These are phyloP conservation scores for Hydnomerulius pinastri DNA, from an alignment of 768 basidiomycete genomes.

Conservation along the genomic window DNA sequence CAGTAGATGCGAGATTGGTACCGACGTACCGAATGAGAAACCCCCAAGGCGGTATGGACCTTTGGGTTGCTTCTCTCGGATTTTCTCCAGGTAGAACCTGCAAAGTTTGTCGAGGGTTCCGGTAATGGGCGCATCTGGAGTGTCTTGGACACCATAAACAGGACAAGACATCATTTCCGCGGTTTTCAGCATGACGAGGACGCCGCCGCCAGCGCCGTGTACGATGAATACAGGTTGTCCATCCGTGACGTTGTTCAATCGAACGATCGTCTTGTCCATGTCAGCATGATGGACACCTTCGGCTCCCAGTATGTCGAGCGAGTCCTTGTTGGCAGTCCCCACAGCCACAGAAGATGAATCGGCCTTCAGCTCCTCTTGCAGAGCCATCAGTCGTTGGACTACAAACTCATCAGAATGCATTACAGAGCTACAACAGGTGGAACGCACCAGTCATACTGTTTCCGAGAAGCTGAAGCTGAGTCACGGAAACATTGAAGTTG, in stretches of 20 bases:
- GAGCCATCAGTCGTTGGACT: neutral
- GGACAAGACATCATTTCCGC: neutral
- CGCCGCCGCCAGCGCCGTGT: conserved; percentile 1
- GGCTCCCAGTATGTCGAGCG: neutral
- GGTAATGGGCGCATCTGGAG: conserved; percentile 17
- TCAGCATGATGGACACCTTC: neutral
- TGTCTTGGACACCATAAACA: conserved; percentile 3
- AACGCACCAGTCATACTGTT: neutral
- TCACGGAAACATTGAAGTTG: neutral
- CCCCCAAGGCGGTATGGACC: conserved; percentile 25
- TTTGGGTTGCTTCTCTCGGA: conserved; percentile 13
- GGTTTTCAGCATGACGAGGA: neutral
- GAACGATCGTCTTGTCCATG: neutral
- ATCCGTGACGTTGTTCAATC: neutral
- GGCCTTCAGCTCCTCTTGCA: neutral
- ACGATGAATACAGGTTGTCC: neutral
- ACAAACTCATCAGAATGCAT: neutral
- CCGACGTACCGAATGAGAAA: conserved; percentile 1
- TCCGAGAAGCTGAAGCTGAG: conserved; percentile 11
- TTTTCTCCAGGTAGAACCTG: conserved; percentile 19
- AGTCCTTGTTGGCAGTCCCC: neutral
- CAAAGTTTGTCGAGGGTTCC: conserved; percentile 8
- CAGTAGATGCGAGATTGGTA: neutral
- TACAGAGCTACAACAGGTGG: neutral
- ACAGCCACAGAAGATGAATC: too few species aligned